Conservation (phyloP, 1,284 basidiomycete species). For the Thecaphora thlaspeos region DNA sequence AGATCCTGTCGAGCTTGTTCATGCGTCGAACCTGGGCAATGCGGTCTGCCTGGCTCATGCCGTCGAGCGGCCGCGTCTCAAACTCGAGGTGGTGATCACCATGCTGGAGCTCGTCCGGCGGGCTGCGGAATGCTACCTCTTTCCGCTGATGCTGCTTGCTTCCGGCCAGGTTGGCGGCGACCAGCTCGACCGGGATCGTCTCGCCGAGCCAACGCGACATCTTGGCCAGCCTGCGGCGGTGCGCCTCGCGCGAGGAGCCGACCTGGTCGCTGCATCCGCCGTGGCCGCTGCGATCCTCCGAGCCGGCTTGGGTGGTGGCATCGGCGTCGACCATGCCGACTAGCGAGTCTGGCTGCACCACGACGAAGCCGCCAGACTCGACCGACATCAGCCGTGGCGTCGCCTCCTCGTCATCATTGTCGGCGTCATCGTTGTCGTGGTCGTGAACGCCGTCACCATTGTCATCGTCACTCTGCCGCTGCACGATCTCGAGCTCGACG, state of each 20-base stretch:
- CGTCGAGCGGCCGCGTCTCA: background rate
- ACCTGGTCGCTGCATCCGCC: slow-evolving; percentile 15
- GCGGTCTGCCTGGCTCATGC: too few species aligned
- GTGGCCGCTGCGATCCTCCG: too few species aligned
- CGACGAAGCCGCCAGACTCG: slow-evolving; percentile 11
- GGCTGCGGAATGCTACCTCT: too few species aligned
- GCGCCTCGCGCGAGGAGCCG: slow-evolving; percentile 29
- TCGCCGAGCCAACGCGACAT: slow-evolving; percentile 48
- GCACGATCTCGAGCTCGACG: slow-evolving; percentile 6
- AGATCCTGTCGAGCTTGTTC: too few species aligned
- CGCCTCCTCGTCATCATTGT: slow-evolving; percentile 20
- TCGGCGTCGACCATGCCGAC: slow-evolving; percentile 16
- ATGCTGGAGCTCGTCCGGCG: too few species aligned
- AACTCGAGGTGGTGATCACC: too few species aligned
- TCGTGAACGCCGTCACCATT: slow-evolving; percentile 21
- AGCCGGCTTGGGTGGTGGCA: too few species aligned
- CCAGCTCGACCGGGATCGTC: slow-evolving; percentile 30
- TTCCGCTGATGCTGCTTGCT: background rate
- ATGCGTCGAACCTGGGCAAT: too few species aligned
- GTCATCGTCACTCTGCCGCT: slow-evolving; percentile 10
- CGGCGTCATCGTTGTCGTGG: slow-evolving; percentile 23
- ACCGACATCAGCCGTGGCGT: slow-evolving; percentile 28
- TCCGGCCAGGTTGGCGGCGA: slow-evolving; percentile 10
- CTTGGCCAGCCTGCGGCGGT: slow-evolving; percentile 37
- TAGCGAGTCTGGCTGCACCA: slow-evolving; percentile 12